Evolutionary conservation across 1,284 basidiomycete genomes (phyloP).

Genomic region (Apiotrichum mycotoxinovorans): DNA sequence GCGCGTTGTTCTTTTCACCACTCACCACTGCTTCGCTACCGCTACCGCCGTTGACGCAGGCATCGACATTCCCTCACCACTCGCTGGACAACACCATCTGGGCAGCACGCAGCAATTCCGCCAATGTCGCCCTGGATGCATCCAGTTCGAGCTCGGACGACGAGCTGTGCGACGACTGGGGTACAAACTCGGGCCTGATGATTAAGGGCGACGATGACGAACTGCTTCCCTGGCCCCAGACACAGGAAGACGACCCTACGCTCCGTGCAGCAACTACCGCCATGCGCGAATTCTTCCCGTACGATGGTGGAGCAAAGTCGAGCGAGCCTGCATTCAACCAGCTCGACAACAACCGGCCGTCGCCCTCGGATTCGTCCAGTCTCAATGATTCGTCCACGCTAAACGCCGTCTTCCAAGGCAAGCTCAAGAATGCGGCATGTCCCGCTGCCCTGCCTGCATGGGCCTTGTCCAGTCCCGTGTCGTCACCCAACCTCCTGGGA

Average conservation of each 20-base stretch:
- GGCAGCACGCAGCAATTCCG: conserved; percentile 29
- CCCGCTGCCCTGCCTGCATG: conserved; percentile 32
- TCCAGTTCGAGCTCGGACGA: conserved; percentile 44
- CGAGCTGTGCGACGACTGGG: conserved; percentile 43
- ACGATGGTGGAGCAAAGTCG: conserved; percentile 13
- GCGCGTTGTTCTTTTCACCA: conserved; percentile 35
- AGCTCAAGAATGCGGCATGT: conserved; percentile 29
- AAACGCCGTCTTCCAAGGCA: conserved; percentile 18
- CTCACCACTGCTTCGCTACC: conserved; percentile 11
- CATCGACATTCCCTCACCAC: conserved; percentile 46
- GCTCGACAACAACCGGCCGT: conserved; percentile 32
- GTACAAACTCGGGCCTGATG: conserved; percentile 31
- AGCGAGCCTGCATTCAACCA: conserved; percentile 27
- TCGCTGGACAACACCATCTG: conserved; percentile 47
- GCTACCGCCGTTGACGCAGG: conserved; percentile 19
- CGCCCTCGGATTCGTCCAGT: conserved; percentile 28
- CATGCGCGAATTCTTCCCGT: conserved; percentile 38
- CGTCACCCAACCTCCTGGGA: conserved; percentile 31
- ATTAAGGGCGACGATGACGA: conserved; percentile 31
- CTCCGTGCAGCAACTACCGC: conserved; percentile 44
- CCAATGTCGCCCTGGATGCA: conserved; percentile 23
- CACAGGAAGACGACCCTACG: conserved; percentile 35
- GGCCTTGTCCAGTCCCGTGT: conserved; percentile 35
- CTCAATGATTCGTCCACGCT: conserved; percentile 24
- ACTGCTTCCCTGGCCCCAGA: conserved; percentile 22